Percentiles rank a stretch among this genome's conserved stretches.
phyloP scores from a whole-genome alignment of 2,329 filamentous ascomycete genomes.

The Dactylellina haptotyla region DNA sequence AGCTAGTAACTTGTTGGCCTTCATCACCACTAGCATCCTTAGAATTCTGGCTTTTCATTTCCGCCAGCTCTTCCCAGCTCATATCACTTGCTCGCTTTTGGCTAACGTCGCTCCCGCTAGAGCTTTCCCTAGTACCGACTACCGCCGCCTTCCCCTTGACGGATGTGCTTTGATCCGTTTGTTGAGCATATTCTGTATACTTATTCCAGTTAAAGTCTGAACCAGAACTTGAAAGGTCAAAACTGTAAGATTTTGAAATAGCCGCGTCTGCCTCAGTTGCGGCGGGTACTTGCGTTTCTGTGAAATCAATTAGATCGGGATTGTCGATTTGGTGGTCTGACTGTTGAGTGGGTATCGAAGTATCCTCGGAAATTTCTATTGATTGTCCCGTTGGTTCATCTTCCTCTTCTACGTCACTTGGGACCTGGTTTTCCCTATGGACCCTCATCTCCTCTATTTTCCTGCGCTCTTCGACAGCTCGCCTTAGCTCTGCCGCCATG shows the following conservation, averaged over 20 bases:
- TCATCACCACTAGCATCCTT: slow-evolving; percentile 47
- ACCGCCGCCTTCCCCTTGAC: slow-evolving; percentile 22
- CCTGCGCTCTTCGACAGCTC: slow-evolving; percentile 54
- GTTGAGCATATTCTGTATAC: slow-evolving; percentile 41
- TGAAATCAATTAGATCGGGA: background rate
- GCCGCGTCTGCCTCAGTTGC: background rate
- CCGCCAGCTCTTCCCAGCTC: slow-evolving; percentile 47
- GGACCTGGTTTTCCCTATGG: background rate
- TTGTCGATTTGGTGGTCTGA: background rate
- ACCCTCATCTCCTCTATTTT: slow-evolving; percentile 9
- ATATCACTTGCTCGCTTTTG: slow-evolving; percentile 49
- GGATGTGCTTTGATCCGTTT: slow-evolving; percentile 21
- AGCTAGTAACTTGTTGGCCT: slow-evolving; percentile 20
- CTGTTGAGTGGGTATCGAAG: background rate
- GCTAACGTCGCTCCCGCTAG: slow-evolving; percentile 47
- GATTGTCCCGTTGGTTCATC: background rate
- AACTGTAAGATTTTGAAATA: slow-evolving; percentile 29
- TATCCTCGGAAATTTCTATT: background rate
- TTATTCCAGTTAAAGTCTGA: slow-evolving; percentile 53
- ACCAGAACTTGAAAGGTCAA: slow-evolving; percentile 47
- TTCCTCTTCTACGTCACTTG: slow-evolving; percentile 16
- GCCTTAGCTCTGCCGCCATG: slow-evolving; percentile 55
- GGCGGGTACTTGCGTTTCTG: background rate
- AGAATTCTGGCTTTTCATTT: slow-evolving; percentile 38
- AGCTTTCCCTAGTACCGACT: slow-evolving; percentile 37